These are phyloP conservation scores for Neurospora sp. DNA, from an alignment of 495 filamentous ascomycete genomes.

Conservation along the genomic window DNA sequence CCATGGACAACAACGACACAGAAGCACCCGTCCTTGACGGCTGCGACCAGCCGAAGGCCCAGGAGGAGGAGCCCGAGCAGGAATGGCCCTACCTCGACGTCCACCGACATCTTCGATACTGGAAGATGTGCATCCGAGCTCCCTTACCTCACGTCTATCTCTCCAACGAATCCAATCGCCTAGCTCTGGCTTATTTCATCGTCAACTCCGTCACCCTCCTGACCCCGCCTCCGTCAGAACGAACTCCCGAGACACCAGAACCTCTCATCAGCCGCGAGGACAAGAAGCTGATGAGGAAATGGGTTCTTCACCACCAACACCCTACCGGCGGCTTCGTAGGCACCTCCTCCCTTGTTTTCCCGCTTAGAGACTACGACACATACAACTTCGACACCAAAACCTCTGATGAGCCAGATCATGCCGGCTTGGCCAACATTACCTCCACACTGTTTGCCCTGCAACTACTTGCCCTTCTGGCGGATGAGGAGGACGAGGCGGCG, in stretches of 20 bases:
- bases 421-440: constrained; percentile 76
- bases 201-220: constrained; percentile 37
- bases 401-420: constrained; percentile 30
- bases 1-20: background rate
- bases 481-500: constrained; percentile 42
- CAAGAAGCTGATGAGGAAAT: constrained; percentile 25
- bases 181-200: constrained; percentile 82
- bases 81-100: constrained; percentile 47
- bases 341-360: constrained; percentile 46
- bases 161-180: constrained; percentile 77
- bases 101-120: constrained; percentile 78
- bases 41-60: background rate
- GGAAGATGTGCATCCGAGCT: constrained; percentile 78
- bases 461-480: constrained; percentile 62
- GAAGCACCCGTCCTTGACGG: background rate
- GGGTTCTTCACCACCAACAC: constrained; percentile 66
- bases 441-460: constrained; percentile 83
- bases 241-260: constrained; percentile 9
- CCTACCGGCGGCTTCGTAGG: constrained; percentile 71
- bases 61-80: background rate
- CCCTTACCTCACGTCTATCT: constrained; percentile 74
- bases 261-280: constrained; percentile 27
- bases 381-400: constrained; percentile 19
- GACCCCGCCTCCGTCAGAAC: constrained; percentile 17
- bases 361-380: constrained; percentile 21